A percentile compares a stretch with the other conserved stretches of the same genome.
Evolutionary conservation across 2,329 filamentous ascomycete species (phyloP).

Genomic region (Sphaerulina vaccinii): DNA sequence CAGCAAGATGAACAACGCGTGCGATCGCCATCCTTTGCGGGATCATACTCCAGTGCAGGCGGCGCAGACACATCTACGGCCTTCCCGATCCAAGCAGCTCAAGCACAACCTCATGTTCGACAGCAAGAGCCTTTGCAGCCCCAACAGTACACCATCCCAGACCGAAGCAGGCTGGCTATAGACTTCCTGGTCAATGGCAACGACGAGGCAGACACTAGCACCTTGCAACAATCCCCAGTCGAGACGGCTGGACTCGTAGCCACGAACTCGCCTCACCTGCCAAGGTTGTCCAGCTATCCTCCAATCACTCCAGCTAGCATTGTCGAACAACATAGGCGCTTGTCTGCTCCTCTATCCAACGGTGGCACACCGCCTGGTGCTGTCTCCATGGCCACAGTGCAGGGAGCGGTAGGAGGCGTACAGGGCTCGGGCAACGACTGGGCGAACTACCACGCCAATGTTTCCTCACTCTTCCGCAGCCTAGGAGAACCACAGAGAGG

Average conservation of each 20-base stretch:
- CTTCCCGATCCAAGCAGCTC: not conserved
- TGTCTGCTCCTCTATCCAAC: not conserved
- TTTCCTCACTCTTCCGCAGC: not conserved
- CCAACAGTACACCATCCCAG: not conserved
- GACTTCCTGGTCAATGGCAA: not conserved
- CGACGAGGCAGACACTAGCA: not conserved
- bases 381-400: not conserved
- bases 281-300: not conserved
- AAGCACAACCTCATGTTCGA: not conserved
- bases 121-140: not conserved
- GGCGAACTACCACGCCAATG: constrained; percentile 3
- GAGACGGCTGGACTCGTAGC: not conserved
- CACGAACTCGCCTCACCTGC: not conserved
- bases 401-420: not conserved
- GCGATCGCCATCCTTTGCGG: not conserved
- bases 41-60: constrained; percentile 4
- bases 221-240: not conserved
- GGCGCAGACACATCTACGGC: not conserved
- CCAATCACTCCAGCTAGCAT: not conserved
- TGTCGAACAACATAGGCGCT: not conserved
- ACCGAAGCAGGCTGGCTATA: not conserved
- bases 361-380: not conserved
- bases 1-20: not conserved
- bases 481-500: not conserved
- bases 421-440: not conserved